Evolutionary conservation across 2,329 filamentous ascomycete species (phyloP).

Genomic region (Mycosphaerella sp.): DNA sequence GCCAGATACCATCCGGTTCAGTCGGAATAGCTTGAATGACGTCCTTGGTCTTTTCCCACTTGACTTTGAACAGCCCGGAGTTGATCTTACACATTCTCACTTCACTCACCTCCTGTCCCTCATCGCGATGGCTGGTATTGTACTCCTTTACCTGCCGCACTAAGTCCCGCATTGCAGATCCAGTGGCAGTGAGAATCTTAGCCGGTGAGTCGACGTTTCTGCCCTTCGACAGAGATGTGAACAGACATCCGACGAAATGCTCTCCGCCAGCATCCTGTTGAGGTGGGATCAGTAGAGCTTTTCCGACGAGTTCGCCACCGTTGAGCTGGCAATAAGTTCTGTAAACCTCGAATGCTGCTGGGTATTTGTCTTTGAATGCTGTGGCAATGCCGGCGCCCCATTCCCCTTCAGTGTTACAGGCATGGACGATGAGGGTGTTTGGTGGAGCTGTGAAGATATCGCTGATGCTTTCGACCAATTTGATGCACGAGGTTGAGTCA

Average conservation of each 20-base stretch:
- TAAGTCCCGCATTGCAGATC: conserved; percentile 45
- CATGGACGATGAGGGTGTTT: conserved; percentile 50
- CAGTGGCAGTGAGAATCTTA: conserved; percentile 47
- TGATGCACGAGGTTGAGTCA: conserved; percentile 4
- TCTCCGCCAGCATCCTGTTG: conserved; percentile 27
- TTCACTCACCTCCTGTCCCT: conserved; percentile 13
- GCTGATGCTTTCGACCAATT: conserved; percentile 31
- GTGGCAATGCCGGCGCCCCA: conserved; percentile 57
- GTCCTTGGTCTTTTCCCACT: conserved; percentile 47
- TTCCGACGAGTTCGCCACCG: conserved; percentile 38
- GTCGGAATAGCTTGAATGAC: conserved; percentile 40
- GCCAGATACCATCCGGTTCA: conserved; percentile 14
- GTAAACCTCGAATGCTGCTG: conserved; percentile 47
- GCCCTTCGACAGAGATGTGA: conserved; percentile 50
- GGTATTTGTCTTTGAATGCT: conserved; percentile 47
- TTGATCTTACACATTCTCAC: conserved; percentile 41
- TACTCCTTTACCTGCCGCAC: conserved; percentile 38
- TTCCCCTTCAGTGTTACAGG: conserved; percentile 52
- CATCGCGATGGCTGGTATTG: conserved; percentile 12
- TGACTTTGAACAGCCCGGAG: conserved; percentile 51
- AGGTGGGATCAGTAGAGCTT: conserved; percentile 50
- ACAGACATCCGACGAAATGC: conserved; percentile 55
- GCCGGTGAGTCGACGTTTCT: conserved; percentile 38
- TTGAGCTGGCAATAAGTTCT: conserved; percentile 41
- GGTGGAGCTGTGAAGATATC: conserved; percentile 51